A percentile compares a stretch with the other conserved stretches of the same genome.
phyloP scores from a whole-genome alignment of 768 basidiomycete genomes.

The Tulasnella sp. region DNA sequence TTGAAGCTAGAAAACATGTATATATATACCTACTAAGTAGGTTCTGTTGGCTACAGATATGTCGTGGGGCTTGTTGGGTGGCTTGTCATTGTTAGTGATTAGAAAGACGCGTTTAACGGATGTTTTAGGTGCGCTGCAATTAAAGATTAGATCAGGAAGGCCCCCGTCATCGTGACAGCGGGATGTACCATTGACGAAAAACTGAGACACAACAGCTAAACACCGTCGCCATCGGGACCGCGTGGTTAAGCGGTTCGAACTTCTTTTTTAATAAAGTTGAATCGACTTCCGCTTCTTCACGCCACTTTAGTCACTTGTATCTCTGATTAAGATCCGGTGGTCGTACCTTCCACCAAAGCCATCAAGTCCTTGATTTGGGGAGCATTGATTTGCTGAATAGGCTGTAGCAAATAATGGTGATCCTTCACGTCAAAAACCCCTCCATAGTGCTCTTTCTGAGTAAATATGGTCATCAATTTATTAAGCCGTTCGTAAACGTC shows the following conservation, averaged over 20 bases:
- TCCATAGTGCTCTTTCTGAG: conserved; percentile 18
- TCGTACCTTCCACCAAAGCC: conserved; percentile 60
- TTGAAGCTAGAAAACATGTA: not conserved
- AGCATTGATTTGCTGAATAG: conserved; percentile 64
- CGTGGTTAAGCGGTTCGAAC: conserved; percentile 53
- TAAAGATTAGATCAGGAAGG: not conserved
- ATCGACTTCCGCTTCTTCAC: conserved; percentile 51
- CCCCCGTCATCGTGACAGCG: not conserved
- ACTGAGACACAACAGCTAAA: conserved; percentile 86
- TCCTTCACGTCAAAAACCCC: conserved; percentile 51
- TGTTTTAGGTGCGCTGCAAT: conserved; percentile 60
- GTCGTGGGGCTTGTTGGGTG: conserved; percentile 28
- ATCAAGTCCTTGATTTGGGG: conserved; percentile 69
- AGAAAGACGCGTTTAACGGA: conserved; percentile 88
- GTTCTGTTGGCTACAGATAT: conserved; percentile 18
- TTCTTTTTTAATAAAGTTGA: conserved; percentile 39
- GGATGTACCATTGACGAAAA: conserved; percentile 66
- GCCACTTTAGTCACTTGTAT: not conserved
- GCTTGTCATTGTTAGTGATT: conserved; percentile 82
- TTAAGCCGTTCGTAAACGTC: not conserved
- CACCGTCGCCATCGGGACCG: conserved; percentile 73
- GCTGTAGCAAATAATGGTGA: conserved; percentile 59
- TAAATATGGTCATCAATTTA: conserved; percentile 18
- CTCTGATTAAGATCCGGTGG: not conserved
- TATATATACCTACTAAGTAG: conserved; percentile 32